Evolutionary conservation across 345 rosid species (phyloP).

Genomic region (Cardiospermum halicacabum): DNA sequence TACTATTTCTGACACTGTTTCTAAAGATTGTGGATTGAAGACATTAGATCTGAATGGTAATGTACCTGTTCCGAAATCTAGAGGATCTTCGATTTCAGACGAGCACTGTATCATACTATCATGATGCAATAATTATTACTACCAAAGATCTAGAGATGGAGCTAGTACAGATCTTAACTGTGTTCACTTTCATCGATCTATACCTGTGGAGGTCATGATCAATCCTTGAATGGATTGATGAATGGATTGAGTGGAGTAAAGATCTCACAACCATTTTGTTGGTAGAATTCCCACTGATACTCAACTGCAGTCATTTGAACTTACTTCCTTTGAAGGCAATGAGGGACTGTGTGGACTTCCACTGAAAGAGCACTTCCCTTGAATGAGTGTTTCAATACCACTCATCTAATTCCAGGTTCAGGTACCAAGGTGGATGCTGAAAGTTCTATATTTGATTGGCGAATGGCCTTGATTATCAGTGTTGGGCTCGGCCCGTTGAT

Average conservation of each 20-base stretch:
- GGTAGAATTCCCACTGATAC: conserved; percentile 25
- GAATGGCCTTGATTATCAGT: conserved; percentile 37
- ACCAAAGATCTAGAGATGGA: conserved; percentile 37
- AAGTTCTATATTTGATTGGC: too few species aligned
- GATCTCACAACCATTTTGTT: conserved; percentile 23
- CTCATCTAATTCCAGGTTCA: conserved; percentile 13
- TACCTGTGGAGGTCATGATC: too few species aligned
- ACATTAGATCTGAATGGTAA: too few species aligned
- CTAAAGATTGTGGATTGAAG: too few species aligned
- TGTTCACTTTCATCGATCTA: conserved; percentile 25
- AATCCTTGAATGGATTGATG: too few species aligned
- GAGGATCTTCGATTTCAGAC: too few species aligned
- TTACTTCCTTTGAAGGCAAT: conserved; percentile 21
- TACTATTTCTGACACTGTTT: too few species aligned
- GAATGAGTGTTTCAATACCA: background rate
- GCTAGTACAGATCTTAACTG: conserved; percentile 34
- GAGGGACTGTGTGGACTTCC: conserved; percentile 24
- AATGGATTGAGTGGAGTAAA: too few species aligned
- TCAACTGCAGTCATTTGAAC: conserved; percentile 27
- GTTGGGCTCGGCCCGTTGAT: conserved; percentile 46
- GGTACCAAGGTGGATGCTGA: too few species aligned
- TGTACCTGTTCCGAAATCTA: too few species aligned
- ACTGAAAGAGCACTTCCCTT: too few species aligned
- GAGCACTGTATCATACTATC: too few species aligned
- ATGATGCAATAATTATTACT: conserved; percentile 36